Evolutionary conservation across 352 stramenopile genomes (phyloP), one percentile per base, ranked within the genome.

Genomic region (Phytophthora fragariaefolia): DNA sequence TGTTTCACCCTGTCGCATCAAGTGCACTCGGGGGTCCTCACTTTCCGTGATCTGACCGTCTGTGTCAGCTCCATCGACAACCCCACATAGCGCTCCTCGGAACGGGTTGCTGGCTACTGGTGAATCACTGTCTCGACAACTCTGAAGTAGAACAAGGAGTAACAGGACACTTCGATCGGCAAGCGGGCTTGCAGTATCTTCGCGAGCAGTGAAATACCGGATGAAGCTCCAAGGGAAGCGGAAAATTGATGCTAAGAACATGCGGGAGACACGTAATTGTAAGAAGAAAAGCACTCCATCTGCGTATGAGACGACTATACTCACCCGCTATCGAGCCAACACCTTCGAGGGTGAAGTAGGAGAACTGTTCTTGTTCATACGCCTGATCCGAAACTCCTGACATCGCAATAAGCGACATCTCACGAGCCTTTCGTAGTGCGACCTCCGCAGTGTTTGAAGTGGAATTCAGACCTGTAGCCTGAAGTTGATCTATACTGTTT

Each of bases 141-240:
- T 90, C 53, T 90, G 82, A 24, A 95, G 68, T 8, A 95, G 58
- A 7, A 92, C 73, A 9, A 93, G 65, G 12, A 93, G 50, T n/a
- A 93, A 23, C 6, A 95, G 54, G 7, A 77, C 76, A 27, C 85
- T 92, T 1, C 87, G 85, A 34, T 95, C 85, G 4, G 80, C 77
- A 22, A 95, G 67, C 3, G 83, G 85, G 30, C 76, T 89, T 26
- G 79, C 68, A 13, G 74, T 76, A 26, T 69, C 77, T 18, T 89
- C 83, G 24, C 64, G 69, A 20, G 76, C 58, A 6, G 90, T 82
- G 32, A 93, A 92, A 56, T 87, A 92, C n/a, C 77, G 66, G 40
- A 88, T 79, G 51, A 92, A 89, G 42, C 49, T 87, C 63, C 78
- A 68, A 15, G 83, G 83, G 24, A 90, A 86, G 6, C 75, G 76